Percentiles rank a stretch among this genome's conserved stretches.
Conservation (phyloP, 768 basidiomycete genomes). For the Neoboletus magnificus region DNA sequence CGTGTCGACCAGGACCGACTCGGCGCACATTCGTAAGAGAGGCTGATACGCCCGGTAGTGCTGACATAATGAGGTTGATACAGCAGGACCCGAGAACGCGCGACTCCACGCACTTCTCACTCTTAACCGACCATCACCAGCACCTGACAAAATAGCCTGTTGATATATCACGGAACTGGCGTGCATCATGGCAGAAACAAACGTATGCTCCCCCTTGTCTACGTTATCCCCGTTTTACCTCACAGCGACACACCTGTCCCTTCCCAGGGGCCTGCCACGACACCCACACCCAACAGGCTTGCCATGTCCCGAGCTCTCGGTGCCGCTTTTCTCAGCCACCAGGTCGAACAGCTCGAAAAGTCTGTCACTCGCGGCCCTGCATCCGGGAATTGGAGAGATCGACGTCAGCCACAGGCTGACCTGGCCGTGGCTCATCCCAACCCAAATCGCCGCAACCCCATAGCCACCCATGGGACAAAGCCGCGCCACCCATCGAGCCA, state of each 20-base stretch:
- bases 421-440: constrained; percentile 8
- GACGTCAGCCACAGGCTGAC: constrained; percentile 31
- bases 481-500: constrained; percentile 19
- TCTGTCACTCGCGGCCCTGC: constrained; percentile 53
- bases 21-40: no score
- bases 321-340: constrained; percentile 82
- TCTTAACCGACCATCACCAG: neutral
- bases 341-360: constrained; percentile 86
- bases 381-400: constrained; percentile 62
- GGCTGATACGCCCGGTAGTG: neutral
- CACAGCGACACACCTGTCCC: neutral
- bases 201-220: constrained; percentile 1
- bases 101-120: constrained; percentile 1
- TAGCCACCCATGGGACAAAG: constrained; percentile 18
- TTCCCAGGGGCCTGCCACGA: constrained; percentile 22
- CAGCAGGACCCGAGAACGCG: neutral
- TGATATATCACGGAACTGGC: neutral
- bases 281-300: constrained; percentile 49
- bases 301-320: constrained; percentile 87
- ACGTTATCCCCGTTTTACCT: neutral
- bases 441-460: constrained; percentile 16
- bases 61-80: constrained; percentile 14
- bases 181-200: constrained; percentile 19
- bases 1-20: no score
- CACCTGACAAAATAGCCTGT: no score